Evolutionary conservation across 495 filamentous ascomycete species (phyloP), one percentile per base, ranked within the genome.

Genomic region (Aspergillus campestris): DNA sequence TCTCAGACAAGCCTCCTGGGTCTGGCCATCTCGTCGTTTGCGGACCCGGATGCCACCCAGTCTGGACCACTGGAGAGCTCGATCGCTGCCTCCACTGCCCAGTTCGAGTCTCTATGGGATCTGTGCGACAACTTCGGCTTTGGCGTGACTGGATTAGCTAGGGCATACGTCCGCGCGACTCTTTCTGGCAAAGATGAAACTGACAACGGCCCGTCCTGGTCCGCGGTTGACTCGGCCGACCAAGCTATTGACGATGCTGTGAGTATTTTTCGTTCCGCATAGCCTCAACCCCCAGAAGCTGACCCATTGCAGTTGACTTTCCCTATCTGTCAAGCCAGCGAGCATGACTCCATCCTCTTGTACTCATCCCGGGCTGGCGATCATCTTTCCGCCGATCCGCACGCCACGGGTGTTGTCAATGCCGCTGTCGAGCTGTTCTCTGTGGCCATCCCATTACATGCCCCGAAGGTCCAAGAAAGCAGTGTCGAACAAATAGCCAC

Each of bases 101-200:
- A 79, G 28, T 95, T 97, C 56, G 92, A 99, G 48, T 86, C 75
- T 3, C 75, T 99, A 14, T 99, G 92, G 92, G 92, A 97, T 44
- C 75, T 94, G 33, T 87, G 82, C 10, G 92, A 99, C 59, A 97
- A 96, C 59, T 87, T 81, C 49, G 92, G 88, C 1, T 97, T 94
- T 65, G 92, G 92, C 1, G 81, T 97, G 12, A 92, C 87, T 10
- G 86, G 91, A 13, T 71, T 95, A 30, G 79, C 94, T 5, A 71
- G 81, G 24, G 86, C 88, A 2, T 87, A 92, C 59, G 78, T 84
- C 44, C 68, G 86, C 27, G 78, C 77, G 50, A 73, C 74, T 6
- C 72, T 94, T 45, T 78, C 83, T 18, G 84, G 86, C 33, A 81
- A 88, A 51, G 79, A 86, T 34, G 73, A 78, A 7, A 77, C 68